Percentiles rank a stretch among this genome's conserved stretches.
phyloP scores from a whole-genome alignment of 495 filamentous ascomycete species.

The Talaromyces borbonicus region DNA sequence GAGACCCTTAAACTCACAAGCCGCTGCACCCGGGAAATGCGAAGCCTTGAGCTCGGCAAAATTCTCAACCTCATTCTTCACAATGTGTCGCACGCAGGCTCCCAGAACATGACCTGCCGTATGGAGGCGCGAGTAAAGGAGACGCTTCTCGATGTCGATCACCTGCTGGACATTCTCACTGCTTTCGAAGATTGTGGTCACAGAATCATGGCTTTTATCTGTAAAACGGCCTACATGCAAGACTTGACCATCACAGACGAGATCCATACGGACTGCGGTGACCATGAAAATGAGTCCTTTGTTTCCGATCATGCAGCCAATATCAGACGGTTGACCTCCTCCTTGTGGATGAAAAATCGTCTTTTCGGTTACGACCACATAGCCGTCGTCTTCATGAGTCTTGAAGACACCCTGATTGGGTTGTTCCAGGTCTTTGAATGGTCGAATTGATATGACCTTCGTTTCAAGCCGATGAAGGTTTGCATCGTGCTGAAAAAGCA shows the following conservation, averaged over 20 bases:
- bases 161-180: slow-evolving; percentile 35
- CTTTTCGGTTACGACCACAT: slow-evolving; percentile 43
- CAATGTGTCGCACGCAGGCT: slow-evolving; percentile 42
- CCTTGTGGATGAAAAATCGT: slow-evolving; percentile 64
- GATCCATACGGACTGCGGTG: slow-evolving; percentile 38
- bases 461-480: slow-evolving; percentile 36
- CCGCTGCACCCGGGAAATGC: slow-evolving; percentile 50
- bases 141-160: slow-evolving; percentile 44
- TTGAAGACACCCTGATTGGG: slow-evolving; percentile 42
- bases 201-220: not conserved
- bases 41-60: slow-evolving; percentile 54
- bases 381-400: slow-evolving; percentile 28
- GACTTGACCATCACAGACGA: slow-evolving; percentile 34
- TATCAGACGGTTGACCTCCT: slow-evolving; percentile 55
- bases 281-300: slow-evolving; percentile 34
- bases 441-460: slow-evolving; percentile 30
- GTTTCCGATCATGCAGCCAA: slow-evolving; percentile 35
- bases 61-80: slow-evolving; percentile 34
- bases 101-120: slow-evolving; percentile 58
- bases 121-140: slow-evolving; percentile 50
- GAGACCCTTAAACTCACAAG: slow-evolving; percentile 47
- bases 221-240: slow-evolving; percentile 49
- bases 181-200: slow-evolving; percentile 15
- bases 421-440: slow-evolving; percentile 36
- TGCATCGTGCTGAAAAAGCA: slow-evolving; percentile 46